Conservation (phyloP, 768 basidiomycete genomes). For the Termitomyces sp. region DNA sequence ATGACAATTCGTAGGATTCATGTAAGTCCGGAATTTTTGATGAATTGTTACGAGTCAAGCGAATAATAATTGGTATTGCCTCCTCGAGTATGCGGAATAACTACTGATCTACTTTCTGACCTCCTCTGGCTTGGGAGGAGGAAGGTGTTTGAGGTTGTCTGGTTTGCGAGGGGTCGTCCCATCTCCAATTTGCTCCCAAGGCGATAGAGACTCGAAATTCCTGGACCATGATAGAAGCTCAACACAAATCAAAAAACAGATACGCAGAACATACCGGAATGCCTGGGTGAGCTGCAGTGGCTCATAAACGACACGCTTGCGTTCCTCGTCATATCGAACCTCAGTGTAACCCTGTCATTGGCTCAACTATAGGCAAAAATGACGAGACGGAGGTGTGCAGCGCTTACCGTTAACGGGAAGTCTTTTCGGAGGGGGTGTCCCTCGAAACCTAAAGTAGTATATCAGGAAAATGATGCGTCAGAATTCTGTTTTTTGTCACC, state of each 20-base stretch:
- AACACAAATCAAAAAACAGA: neutral
- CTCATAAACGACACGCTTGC: slow-evolving; percentile 96
- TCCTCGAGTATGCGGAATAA: neutral
- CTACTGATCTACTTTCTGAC: slow-evolving; percentile 61
- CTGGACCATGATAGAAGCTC: slow-evolving; percentile 30
- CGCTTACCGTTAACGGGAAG: slow-evolving; percentile 88
- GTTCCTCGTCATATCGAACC: slow-evolving; percentile 95
- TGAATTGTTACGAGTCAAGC: slow-evolving; percentile 4
- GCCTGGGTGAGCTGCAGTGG: slow-evolving; percentile 97
- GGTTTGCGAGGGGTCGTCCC: slow-evolving; percentile 49
- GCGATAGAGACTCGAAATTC: slow-evolving; percentile 89
- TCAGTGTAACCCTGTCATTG: slow-evolving; percentile 88
- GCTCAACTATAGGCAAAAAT: neutral
- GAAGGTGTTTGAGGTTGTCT: slow-evolving; percentile 68
- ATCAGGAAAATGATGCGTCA: slow-evolving; percentile 5
- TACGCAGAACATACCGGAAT: slow-evolving; percentile 62
- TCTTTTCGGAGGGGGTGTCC: slow-evolving; percentile 97
- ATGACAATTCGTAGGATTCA: slow-evolving; percentile 27
- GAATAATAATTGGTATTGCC: slow-evolving; percentile 7
- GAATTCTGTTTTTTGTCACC: slow-evolving; percentile 35
- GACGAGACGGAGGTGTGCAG: neutral
- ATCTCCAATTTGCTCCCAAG: slow-evolving; percentile 93
- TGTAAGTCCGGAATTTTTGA: slow-evolving; percentile 1
- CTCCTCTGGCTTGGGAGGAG: slow-evolving; percentile 71
- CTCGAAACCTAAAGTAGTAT: slow-evolving; percentile 66